Evolutionary conservation across 2,329 filamentous ascomycete genomes (phyloP).

Genomic region (Emergomyces pasteurianus): DNA sequence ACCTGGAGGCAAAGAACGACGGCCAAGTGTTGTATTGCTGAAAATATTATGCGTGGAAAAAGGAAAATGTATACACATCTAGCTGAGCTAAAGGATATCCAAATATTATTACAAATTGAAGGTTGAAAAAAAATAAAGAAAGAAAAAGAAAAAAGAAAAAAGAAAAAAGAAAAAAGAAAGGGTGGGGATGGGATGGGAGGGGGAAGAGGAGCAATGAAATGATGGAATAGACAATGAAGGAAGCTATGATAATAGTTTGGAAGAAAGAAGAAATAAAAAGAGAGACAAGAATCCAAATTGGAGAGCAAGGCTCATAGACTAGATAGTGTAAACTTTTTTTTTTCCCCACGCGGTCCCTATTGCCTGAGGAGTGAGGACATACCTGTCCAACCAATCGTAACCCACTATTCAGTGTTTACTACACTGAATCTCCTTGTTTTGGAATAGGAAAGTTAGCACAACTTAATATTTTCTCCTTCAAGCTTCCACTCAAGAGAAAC

Average conservation of each 20-base stretch:
- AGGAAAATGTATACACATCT: neutral
- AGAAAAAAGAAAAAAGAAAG: neutral
- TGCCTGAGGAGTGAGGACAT: neutral
- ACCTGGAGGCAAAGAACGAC: constrained; percentile 17
- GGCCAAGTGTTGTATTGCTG: constrained; percentile 9
- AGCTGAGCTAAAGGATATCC: neutral
- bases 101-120: neutral
- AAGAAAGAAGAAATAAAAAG: neutral
- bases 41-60: neutral
- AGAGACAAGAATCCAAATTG: neutral
- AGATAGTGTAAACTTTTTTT: neutral
- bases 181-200: no score
- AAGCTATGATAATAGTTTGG: no score
- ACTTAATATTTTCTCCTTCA: neutral
- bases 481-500: neutral
- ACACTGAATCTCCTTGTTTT: neutral
- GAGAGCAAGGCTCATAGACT: neutral
- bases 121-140: neutral
- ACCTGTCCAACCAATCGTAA: neutral
- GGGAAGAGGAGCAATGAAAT: no score
- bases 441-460: neutral
- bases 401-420: neutral
- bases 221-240: no score
- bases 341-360: neutral
- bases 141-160: neutral